A percentile compares a stretch with the other conserved stretches of the same genome.
phyloP scores from a whole-genome alignment of 441 rosid species.

The Populus trichocarpa region DNA sequence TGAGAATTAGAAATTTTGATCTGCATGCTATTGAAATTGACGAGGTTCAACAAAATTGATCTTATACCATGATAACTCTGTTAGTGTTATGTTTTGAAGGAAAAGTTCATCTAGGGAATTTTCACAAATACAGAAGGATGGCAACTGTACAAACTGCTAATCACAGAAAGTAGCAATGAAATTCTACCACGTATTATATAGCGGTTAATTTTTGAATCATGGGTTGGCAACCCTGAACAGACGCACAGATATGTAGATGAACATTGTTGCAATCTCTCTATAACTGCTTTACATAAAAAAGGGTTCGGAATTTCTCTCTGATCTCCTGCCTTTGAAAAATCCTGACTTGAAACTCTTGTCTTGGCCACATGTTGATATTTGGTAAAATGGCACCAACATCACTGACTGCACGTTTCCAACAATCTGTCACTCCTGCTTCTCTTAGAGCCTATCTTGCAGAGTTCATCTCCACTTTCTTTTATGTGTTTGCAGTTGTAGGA shows the following conservation, averaged over 20 bases:
- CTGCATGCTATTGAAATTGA: not conserved
- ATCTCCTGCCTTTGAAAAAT: not conserved
- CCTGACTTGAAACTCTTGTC: not conserved
- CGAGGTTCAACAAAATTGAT: not conserved
- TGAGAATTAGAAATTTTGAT: not conserved
- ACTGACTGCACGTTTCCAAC: conserved; percentile 45
- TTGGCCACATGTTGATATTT: not conserved
- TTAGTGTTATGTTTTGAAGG: not conserved
- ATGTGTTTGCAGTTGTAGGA: conserved; percentile 74
- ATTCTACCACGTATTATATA: not conserved
- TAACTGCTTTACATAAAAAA: not conserved
- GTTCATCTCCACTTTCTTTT: conserved; percentile 92
- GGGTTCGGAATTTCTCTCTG: not conserved
- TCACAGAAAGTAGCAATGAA: not conserved
- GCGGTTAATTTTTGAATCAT: conserved; percentile 14
- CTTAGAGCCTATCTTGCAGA: conserved; percentile 77
- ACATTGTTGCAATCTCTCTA: not conserved
- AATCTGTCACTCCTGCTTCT: conserved; percentile 50
- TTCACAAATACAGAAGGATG: not conserved
- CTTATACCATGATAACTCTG: not conserved
- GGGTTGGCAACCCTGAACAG: not conserved
- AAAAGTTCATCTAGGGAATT: not conserved
- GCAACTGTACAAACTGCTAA: not conserved
- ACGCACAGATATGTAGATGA: not conserved
- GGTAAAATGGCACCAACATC: conserved; percentile 55